Percentiles rank a stretch among this genome's conserved stretches.
These are phyloP conservation scores for Diaporthe destruens DNA, from an alignment of 2,329 filamentous ascomycete genomes.

Conservation along the genomic window DNA sequence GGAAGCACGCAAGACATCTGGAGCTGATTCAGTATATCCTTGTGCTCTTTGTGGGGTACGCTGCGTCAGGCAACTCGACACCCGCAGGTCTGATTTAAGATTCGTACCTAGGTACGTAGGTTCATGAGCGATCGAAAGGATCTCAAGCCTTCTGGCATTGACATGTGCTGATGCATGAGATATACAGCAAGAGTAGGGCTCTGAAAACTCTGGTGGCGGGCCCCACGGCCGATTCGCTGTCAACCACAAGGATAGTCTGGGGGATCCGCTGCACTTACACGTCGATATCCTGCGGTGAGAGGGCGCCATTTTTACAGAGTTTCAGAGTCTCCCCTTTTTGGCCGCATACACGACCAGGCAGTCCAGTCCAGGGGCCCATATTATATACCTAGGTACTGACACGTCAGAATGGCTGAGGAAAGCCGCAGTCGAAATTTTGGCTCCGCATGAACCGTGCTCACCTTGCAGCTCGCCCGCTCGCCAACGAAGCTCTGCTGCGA, in stretches of 20 bases:
- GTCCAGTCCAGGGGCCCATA: constrained; percentile 18
- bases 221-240: constrained; percentile 28
- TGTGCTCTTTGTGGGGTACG: not conserved
- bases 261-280: constrained; percentile 33
- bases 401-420: constrained; percentile 27
- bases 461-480: constrained; percentile 30
- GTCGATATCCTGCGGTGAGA: constrained; percentile 30
- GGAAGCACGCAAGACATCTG: not conserved
- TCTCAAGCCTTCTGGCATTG: constrained; percentile 2
- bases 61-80: constrained; percentile 3
- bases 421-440: constrained; percentile 15
- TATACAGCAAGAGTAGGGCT: not conserved
- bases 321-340: constrained; percentile 30
- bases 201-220: constrained; percentile 30
- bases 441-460: constrained; percentile 35
- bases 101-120: constrained; percentile 20
- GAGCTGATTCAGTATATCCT: constrained; percentile 3
- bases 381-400: constrained; percentile 18
- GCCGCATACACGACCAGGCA: constrained; percentile 25
- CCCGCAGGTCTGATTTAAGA: not conserved
- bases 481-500: constrained; percentile 33
- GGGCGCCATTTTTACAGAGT: constrained; percentile 1
- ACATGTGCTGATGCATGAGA: not conserved
- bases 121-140: not conserved
- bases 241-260: constrained; percentile 26